Percentiles rank a stretch among this genome's conserved stretches.
These are phyloP conservation scores for Phaseolus coccineus DNA, from an alignment of 331 rosid species.

Conservation along the genomic window DNA sequence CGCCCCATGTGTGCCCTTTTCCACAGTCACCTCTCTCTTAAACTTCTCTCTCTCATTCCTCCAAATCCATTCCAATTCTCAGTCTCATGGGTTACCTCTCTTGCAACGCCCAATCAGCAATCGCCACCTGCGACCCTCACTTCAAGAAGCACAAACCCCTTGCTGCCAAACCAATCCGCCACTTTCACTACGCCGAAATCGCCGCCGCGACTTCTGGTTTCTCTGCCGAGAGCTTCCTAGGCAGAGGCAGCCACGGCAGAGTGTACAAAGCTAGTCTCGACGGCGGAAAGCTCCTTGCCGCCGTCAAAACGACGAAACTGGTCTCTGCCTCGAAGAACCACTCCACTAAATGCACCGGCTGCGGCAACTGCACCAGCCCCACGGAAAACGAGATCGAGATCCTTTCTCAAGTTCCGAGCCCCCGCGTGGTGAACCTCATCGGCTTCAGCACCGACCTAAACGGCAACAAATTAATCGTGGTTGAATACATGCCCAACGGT, in stretches of 20 bases:
- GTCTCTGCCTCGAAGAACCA: constrained; percentile 32
- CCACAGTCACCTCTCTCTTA: not conserved
- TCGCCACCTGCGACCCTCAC: constrained; percentile 73
- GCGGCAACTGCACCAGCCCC: constrained; percentile 62
- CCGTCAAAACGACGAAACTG: constrained; percentile 69
- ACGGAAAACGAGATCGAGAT: constrained; percentile 95
- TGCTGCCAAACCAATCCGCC: not conserved
- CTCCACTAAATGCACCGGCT: constrained; percentile 42
- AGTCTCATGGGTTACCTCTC: constrained; percentile 72
- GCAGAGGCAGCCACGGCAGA: constrained; percentile 91
- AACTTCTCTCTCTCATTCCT: not conserved
- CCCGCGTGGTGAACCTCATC: constrained; percentile 78
- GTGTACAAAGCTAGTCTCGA: constrained; percentile 81
- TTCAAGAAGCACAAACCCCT: constrained; percentile 51
- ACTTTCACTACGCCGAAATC: constrained; percentile 63
- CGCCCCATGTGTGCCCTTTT: constrained; percentile 40
- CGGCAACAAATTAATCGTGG: constrained; percentile 65
- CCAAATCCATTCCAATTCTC: not conserved
- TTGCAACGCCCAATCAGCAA: constrained; percentile 81
- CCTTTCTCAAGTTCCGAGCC: constrained; percentile 67
- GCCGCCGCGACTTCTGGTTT: constrained; percentile 64
- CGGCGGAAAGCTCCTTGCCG: constrained; percentile 68
- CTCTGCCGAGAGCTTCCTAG: constrained; percentile 71
- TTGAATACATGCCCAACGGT: constrained; percentile 91
- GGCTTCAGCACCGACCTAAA: constrained; percentile 66